phyloP scores from a whole-genome alignment of 2,329 filamentous ascomycete species.

The Emydomyces testavorans region DNA sequence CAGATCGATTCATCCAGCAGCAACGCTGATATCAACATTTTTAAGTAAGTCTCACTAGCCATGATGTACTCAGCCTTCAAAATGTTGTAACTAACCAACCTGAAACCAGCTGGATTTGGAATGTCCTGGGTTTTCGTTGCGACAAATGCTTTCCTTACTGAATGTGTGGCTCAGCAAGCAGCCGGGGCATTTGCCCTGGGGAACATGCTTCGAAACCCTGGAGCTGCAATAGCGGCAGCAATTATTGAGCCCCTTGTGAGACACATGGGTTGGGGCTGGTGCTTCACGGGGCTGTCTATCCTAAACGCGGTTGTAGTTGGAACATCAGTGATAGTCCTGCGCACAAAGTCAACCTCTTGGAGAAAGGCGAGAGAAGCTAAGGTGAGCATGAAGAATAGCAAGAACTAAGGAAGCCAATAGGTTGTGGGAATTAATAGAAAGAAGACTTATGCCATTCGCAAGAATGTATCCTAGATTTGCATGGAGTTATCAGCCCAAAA shows the following conservation, averaged over 20 bases:
- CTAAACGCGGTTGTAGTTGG: neutral
- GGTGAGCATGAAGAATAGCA: neutral
- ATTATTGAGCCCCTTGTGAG: neutral
- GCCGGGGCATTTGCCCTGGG: neutral
- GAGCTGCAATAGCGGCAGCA: neutral
- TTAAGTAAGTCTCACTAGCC: conserved; percentile 8
- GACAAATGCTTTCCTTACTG: neutral
- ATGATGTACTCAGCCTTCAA: neutral
- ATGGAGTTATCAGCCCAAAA: too few relatives aligned
- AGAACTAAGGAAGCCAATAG: too few relatives aligned
- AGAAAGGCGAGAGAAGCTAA: neutral
- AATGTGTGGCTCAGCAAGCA: neutral
- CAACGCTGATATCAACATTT: neutral
- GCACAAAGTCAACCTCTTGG: neutral
- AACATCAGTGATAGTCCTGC: neutral
- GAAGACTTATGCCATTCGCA: too few relatives aligned
- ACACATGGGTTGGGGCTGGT: conserved; percentile 2
- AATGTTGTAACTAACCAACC: neutral
- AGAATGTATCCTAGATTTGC: too few relatives aligned
- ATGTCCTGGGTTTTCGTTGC: conserved; percentile 5
- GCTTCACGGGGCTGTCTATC: neutral
- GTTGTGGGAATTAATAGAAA: too few relatives aligned
- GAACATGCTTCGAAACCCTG: conserved; percentile 1
- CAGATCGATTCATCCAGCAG: neutral
- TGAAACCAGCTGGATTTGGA: neutral